Conservation (phyloP, 164 flowering plant species). For the Vitis amurensis region DNA sequence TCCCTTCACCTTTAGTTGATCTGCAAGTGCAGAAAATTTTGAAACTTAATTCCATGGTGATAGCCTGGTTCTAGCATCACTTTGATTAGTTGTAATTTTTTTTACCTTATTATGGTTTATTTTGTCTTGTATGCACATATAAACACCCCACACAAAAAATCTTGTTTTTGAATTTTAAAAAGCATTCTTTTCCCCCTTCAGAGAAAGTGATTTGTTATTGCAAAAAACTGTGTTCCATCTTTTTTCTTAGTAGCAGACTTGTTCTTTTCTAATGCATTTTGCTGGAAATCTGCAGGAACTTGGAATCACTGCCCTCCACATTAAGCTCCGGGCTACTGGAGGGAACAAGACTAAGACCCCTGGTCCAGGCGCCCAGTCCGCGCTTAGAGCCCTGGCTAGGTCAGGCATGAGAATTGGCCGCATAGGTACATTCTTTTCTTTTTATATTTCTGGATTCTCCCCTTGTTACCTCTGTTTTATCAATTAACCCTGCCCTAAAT, state of each 20-base stretch:
- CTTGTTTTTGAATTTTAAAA: too few relatives aligned
- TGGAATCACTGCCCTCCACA: constrained; percentile 69
- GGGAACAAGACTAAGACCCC: constrained; percentile 84
- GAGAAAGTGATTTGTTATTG: too few relatives aligned
- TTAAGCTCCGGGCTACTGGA: constrained; percentile 77
- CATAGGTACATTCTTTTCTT: constrained; percentile 41
- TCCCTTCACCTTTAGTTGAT: neutral
- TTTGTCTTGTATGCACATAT: too few relatives aligned
- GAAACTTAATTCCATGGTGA: too few relatives aligned
- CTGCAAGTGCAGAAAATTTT: neutral
- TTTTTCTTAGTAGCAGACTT: neutral
- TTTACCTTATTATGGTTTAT: neutral
- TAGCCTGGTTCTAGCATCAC: neutral
- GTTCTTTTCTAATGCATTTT: neutral
- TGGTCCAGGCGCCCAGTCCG: constrained; percentile 85
- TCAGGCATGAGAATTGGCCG: constrained; percentile 65
- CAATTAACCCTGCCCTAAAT: too few relatives aligned
- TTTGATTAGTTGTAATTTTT: neutral
- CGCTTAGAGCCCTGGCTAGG: constrained; percentile 71
- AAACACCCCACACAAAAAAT: too few relatives aligned
- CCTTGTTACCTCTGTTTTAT: too few relatives aligned
- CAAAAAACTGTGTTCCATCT: too few relatives aligned
- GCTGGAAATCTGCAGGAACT: constrained; percentile 43
- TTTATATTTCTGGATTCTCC: neutral
- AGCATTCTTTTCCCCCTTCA: too few relatives aligned